Evolutionary conservation across 805 yeast species (phyloP), one percentile per base, ranked within the genome.

Genomic region (Schwanniomyces sp.): DNA sequence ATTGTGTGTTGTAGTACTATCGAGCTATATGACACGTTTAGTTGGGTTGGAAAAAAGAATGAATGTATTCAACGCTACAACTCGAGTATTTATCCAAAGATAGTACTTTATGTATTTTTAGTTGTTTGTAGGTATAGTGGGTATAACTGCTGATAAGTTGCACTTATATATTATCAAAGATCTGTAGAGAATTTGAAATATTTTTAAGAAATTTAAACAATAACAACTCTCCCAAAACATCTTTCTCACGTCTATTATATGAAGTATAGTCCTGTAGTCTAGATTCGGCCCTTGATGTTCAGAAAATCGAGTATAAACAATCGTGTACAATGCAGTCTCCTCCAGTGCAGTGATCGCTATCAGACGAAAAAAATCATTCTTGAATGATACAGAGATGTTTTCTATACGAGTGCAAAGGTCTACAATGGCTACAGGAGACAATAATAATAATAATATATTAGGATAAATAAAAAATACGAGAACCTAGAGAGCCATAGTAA

Each of bases 11-110:
- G 14, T 29, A 29, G 36, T n/a, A 16, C 7, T 12, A 30, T 30
- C 36, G 40, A 37, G 40, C 12, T 34, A 21, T 36, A 26, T 37
- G 27, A 44, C 53, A 32, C 53, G 53, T 50, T 46, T 44, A 50
- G 53, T 50, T 50, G 53, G 53, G 45, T 21, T 28, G 24, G 24
- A 34, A 24, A 41, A 50, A 50, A 42, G 52, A 49, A 42, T 30
- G 53, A 50, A 50, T 50, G 53, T 41, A n/a, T 44, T 45, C 53
- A 50, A 50, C 53, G 53, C 48, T 44, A 44, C 24, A 39, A 29
- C 36, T 37, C 39, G 34, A 37, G 36, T 16, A 18, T 16, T 32
- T 32, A 14, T 14, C 36, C 21, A 16, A 32, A 14, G 8, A 16
- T 16, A 8, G 18, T 14, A 16, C 21, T 21, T 32, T 32, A 14